Evolutionary conservation across 2,329 filamentous ascomycete genomes (phyloP).

Genomic region (Botrytis paeoniae): DNA sequence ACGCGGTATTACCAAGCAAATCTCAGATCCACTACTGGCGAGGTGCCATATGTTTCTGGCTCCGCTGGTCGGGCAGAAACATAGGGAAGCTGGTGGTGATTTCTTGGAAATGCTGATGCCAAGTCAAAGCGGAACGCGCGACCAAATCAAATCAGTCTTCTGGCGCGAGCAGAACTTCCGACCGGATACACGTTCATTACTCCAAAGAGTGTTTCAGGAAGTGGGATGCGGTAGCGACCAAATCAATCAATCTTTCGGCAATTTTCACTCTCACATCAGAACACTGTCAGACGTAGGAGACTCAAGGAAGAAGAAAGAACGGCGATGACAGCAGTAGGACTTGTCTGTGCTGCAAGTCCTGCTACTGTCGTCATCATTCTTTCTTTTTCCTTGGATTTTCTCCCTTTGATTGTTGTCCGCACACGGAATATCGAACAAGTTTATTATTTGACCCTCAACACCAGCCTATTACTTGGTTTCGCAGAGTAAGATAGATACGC

Average conservation of each 20-base stretch:
- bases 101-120: constrained; percentile 41
- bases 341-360: background rate
- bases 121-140: constrained; percentile 33
- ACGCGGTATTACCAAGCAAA: background rate
- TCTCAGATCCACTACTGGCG: no score
- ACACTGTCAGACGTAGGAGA: background rate
- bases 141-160: background rate
- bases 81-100: constrained; percentile 31
- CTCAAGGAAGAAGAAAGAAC: background rate
- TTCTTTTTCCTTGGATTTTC: background rate
- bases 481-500: no score
- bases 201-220: constrained; percentile 31
- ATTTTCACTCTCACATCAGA: background rate
- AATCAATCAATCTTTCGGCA: constrained; percentile 16
- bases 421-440: background rate
- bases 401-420: background rate
- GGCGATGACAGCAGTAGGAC: background rate
- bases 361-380: background rate
- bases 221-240: constrained; percentile 31
- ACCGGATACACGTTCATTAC: background rate
- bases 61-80: constrained; percentile 24
- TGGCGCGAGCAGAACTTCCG: background rate
- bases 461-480: no score
- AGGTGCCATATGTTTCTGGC: no score
- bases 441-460: no score